Evolutionary conservation across 495 filamentous ascomycete species (phyloP).

Genomic region (Filosporella fistucella): DNA sequence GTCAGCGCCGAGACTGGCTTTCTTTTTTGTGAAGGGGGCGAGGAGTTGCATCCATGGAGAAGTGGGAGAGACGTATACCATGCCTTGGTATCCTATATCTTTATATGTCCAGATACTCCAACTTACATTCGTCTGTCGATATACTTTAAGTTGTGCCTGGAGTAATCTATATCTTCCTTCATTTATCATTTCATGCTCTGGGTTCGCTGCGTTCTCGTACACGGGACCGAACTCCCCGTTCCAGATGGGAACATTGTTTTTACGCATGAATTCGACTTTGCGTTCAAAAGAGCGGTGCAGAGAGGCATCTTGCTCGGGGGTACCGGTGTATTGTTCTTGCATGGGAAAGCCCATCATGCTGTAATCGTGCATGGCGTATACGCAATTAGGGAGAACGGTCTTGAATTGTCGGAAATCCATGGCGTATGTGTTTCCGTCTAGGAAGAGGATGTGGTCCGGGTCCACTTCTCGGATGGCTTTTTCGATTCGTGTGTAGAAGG

Average conservation of each 20-base stretch:
- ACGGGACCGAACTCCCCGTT: slow-evolving; percentile 67
- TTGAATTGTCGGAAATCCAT: slow-evolving; percentile 43
- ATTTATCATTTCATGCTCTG: slow-evolving; percentile 41
- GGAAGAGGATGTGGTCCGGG: slow-evolving; percentile 56
- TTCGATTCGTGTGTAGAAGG: slow-evolving; percentile 54
- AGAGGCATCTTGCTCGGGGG: slow-evolving; percentile 41
- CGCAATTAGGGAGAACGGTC: slow-evolving; percentile 36
- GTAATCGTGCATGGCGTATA: slow-evolving; percentile 63
- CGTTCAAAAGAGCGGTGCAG: slow-evolving; percentile 44
- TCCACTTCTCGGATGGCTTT: slow-evolving; percentile 55
- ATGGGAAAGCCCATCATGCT: slow-evolving; percentile 51
- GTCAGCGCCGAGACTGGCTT: slow-evolving; percentile 45
- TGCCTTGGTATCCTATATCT: slow-evolving; percentile 60
- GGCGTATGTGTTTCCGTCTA: slow-evolving; percentile 63
- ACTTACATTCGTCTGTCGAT: slow-evolving; percentile 47
- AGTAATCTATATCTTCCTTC: slow-evolving; percentile 47
- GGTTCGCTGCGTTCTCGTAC: slow-evolving; percentile 41
- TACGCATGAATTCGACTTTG: slow-evolving; percentile 55
- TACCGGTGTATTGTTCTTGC: slow-evolving; percentile 45
- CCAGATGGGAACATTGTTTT: slow-evolving; percentile 51
- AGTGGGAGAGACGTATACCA: slow-evolving; percentile 47
- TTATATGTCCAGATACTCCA: slow-evolving; percentile 68
- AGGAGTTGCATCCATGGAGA: slow-evolving; percentile 47
- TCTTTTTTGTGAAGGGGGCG: slow-evolving; percentile 50
- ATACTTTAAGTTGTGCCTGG: slow-evolving; percentile 51